Evolutionary conservation across 1,284 basidiomycete species (phyloP).

Genomic region (Trichosporon ovoides): DNA sequence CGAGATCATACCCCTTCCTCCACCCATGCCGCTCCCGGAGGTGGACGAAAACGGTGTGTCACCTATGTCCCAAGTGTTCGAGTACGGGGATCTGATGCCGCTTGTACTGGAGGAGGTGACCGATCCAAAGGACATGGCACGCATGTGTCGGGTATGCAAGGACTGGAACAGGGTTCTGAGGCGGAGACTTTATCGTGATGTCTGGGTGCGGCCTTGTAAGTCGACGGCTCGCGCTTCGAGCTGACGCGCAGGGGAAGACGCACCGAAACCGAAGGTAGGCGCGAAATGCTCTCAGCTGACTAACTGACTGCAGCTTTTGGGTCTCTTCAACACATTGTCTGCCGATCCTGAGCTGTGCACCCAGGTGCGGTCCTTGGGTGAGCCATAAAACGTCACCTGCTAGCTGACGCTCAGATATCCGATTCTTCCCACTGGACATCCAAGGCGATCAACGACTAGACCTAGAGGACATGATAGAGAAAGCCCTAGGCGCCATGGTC

Average conservation of each 20-base stretch:
- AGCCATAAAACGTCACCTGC: not conserved
- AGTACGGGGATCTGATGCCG: constrained; percentile 37
- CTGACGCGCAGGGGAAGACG: constrained; percentile 36
- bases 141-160: constrained; percentile 29
- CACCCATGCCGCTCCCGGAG: constrained; percentile 24
- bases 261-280: constrained; percentile 23
- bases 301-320: constrained; percentile 28
- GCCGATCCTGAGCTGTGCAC: constrained; percentile 29
- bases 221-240: not conserved
- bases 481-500: constrained; percentile 31
- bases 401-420: constrained; percentile 30
- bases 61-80: constrained; percentile 32
- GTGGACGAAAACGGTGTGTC: constrained; percentile 12
- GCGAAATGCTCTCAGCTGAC: too few species aligned
- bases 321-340: constrained; percentile 38
- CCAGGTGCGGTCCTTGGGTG: constrained; percentile 37
- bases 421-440: constrained; percentile 43
- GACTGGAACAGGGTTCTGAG: constrained; percentile 29
- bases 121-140: constrained; percentile 34
- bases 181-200: constrained; percentile 36
- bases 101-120: constrained; percentile 34
- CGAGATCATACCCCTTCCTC: constrained; percentile 19
- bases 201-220: constrained; percentile 48
- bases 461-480: constrained; percentile 33
- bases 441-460: constrained; percentile 29